Base-by-base conservation (phyloP, 2,329 filamentous ascomycete species). In the Colletotrichum coccodes region DNA sequence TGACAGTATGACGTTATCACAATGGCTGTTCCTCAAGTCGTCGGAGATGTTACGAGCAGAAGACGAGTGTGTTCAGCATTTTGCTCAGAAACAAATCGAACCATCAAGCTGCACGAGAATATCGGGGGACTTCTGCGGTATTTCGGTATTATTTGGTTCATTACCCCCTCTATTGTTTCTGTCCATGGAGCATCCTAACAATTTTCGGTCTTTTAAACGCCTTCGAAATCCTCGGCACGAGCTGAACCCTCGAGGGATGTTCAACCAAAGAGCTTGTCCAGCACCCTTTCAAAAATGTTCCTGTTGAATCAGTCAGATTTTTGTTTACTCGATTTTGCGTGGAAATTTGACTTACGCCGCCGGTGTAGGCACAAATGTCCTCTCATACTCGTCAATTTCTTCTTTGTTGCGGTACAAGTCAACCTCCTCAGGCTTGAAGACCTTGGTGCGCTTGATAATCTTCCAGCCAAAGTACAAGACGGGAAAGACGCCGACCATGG, bases 401-500 rank as follows among this genome's bases (percentile, higher is more conserved):
- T 87, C 88, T 18, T 92, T 75, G 70, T 91, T 90, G 59, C 86
- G 85, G 14, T 84, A 76, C 30, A 94, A 78, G 76, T 94, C 91
- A 1, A 90, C 86, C 60, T 93, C 87, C 16, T 86, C 79, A 0
- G 89, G 83, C 65, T 82, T 85, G 59, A 84, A 76, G 67, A 87
- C 85, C 60, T 84, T 87, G 0, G 91, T 93, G 75, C 84, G 87
- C 77, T 92, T 90, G 65, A 90, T 72, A 7, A 93, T 34, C 78
- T 95, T 96, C 90, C 92, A 95, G 6, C 87, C 88, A 3, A 91
- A 47, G 76, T 88, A 95, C 2, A 95, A 80, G 0, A 90, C 72
- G 0, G 92, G 92, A 75, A 93, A 94, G 2, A 94, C 80, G 6
- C 86, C 87, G 58, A 95, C 87, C 85, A 93, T 94, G 56, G 90